A percentile compares a stretch with the other conserved stretches of the same genome.
Evolutionary conservation across 1,284 basidiomycete species (phyloP).

Genomic region (Thecaphora thlaspeos): DNA sequence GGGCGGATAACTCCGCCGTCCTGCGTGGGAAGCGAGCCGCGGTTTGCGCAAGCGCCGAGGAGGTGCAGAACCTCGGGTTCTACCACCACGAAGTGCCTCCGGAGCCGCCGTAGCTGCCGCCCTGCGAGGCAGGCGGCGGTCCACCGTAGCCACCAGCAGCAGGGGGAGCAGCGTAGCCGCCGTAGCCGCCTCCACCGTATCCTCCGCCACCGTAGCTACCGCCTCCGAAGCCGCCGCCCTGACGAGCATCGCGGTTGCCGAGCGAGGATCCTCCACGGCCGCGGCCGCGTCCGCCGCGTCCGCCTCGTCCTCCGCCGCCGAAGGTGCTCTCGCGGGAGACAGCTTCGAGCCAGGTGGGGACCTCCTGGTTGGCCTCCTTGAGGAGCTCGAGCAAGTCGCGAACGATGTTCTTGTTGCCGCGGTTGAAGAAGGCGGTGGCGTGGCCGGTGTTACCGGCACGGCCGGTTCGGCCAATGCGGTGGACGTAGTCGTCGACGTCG

Average conservation of each 20-base stretch:
- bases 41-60: too few relatives aligned
- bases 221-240: conserved; percentile 26
- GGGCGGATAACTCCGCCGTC: too few relatives aligned
- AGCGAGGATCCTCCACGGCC: conserved; percentile 62
- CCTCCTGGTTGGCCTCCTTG: conserved; percentile 94
- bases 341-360: conserved; percentile 86
- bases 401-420: conserved; percentile 69
- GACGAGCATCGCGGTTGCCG: conserved; percentile 54
- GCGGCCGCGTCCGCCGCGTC: conserved; percentile 64
- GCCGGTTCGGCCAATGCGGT: conserved; percentile 80
- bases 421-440: conserved; percentile 66
- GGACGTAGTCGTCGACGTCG: conserved; percentile 77
- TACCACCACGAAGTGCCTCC: conserved; percentile 35
- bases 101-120: conserved; percentile 35
- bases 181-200: conserved; percentile 26
- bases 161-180: conserved; percentile 33
- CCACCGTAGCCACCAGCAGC: conserved; percentile 39
- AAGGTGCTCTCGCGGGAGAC: conserved; percentile 80
- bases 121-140: conserved; percentile 36
- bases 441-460: conserved; percentile 98
- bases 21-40: too few relatives aligned
- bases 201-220: conserved; percentile 18
- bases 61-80: neutral
- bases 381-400: conserved; percentile 88
- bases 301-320: conserved; percentile 63